These are phyloP conservation scores for Mortierella sp. DNA, from an alignment of 371 early-diverging fungal species.

Conservation along the genomic window DNA sequence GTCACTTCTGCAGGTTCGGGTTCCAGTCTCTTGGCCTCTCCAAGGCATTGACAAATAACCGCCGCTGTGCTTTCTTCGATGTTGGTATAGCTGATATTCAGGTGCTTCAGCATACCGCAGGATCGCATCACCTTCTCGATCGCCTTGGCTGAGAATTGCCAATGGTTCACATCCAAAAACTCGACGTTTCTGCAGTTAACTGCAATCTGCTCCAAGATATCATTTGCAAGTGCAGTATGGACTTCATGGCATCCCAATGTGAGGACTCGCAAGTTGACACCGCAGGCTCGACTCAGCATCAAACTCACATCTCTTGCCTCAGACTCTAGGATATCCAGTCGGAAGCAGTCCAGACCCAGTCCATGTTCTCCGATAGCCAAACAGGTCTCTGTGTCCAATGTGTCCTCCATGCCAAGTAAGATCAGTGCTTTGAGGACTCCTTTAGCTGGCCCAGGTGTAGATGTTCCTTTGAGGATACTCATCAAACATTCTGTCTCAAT, in stretches of 20 bases:
- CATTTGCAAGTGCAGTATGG: constrained; percentile 40
- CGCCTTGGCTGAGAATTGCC: constrained; percentile 44
- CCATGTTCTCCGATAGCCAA: constrained; percentile 46
- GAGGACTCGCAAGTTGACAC: constrained; percentile 33
- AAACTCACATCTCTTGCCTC: constrained; percentile 42
- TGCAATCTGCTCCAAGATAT: constrained; percentile 46
- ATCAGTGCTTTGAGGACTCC: constrained; percentile 46
- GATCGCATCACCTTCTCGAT: constrained; percentile 39
- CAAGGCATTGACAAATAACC: constrained; percentile 39
- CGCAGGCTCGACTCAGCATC: constrained; percentile 41
- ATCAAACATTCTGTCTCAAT: constrained; percentile 40
- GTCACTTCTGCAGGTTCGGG: background rate
- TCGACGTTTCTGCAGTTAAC: constrained; percentile 43
- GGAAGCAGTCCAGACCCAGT: constrained; percentile 44
- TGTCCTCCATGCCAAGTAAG: constrained; percentile 49
- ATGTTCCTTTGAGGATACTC: constrained; percentile 35
- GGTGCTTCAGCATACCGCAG: constrained; percentile 43
- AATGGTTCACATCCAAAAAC: constrained; percentile 48
- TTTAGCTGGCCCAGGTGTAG: constrained; percentile 31
- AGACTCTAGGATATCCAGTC: constrained; percentile 48
- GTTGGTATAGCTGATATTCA: constrained; percentile 46
- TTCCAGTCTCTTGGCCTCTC: constrained; percentile 18
- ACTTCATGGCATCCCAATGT: constrained; percentile 51
- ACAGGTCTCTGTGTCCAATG: constrained; percentile 43
- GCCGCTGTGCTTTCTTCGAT: constrained; percentile 31